Evolutionary conservation across 768 basidiomycete species (phyloP).

Genomic region (Lentinula aciculospora): DNA sequence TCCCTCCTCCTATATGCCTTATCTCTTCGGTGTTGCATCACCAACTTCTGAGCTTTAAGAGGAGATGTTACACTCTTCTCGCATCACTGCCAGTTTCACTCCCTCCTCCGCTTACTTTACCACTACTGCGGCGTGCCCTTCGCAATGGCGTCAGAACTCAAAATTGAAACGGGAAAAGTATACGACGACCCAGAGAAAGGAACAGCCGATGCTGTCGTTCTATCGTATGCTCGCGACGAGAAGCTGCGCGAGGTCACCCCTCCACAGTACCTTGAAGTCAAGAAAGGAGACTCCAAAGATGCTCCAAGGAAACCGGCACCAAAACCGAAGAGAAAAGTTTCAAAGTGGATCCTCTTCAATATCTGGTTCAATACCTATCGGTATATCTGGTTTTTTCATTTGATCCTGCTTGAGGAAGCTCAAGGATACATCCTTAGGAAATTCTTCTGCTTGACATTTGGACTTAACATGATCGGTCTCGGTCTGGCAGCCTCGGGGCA

Average conservation of each 20-base stretch:
- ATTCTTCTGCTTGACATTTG: constrained; percentile 59
- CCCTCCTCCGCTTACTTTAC: not conserved
- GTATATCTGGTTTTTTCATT: constrained; percentile 24
- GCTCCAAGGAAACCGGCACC: constrained; percentile 24
- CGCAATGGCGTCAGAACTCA: constrained; percentile 37
- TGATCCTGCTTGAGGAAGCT: not conserved
- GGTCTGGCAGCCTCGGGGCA: constrained; percentile 57
- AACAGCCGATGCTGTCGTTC: constrained; percentile 34
- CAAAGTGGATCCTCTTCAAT: constrained; percentile 52
- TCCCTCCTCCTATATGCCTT: not conserved
- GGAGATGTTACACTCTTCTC: not conserved
- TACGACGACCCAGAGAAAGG: constrained; percentile 58
- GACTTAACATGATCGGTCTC: constrained; percentile 58
- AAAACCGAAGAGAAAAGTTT: constrained; percentile 49
- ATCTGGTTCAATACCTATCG: constrained; percentile 74
- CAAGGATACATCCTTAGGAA: constrained; percentile 34
- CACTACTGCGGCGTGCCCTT: constrained; percentile 4
- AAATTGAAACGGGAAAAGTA: constrained; percentile 28
- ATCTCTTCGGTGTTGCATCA: constrained; percentile 2
- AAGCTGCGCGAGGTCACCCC: constrained; percentile 29
- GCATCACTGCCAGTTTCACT: not conserved
- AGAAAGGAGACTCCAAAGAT: constrained; percentile 36
- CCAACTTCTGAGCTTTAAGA: constrained; percentile 5
- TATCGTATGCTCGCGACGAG: constrained; percentile 28
- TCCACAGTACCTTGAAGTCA: constrained; percentile 23